These are phyloP conservation scores for Deuterostichococcus epilithicus DNA, from an alignment of 139 green algal genomes.

Conservation along the genomic window DNA sequence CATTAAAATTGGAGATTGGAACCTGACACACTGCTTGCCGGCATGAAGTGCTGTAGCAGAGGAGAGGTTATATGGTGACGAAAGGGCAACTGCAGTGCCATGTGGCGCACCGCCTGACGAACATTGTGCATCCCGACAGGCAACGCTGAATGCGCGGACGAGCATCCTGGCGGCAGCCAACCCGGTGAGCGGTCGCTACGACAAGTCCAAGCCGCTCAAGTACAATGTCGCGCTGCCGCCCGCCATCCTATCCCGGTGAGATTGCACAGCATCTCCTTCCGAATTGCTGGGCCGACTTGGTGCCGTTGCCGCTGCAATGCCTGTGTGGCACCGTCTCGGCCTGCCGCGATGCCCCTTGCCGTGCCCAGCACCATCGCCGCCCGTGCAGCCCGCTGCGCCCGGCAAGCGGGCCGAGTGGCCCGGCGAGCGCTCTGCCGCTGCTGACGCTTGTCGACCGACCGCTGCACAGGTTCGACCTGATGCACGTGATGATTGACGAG, in stretches of 20 bases:
- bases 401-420: background rate
- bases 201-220: slow-evolving; percentile 84
- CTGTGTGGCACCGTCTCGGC: background rate
- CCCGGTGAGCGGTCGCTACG: slow-evolving; percentile 87
- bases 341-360: background rate
- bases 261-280: background rate
- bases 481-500: slow-evolving; percentile 95
- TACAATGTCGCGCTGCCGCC: slow-evolving; percentile 86
- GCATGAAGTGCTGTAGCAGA: too few relatives aligned
- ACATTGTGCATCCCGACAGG: slow-evolving; percentile 32
- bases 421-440: background rate
- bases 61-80: too few relatives aligned
- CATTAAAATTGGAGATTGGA: too few relatives aligned
- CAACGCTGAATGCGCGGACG: slow-evolving; percentile 92
- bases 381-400: background rate
- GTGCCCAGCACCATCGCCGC: background rate
- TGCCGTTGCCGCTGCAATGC: background rate
- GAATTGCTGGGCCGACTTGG: background rate
- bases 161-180: slow-evolving; percentile 96
- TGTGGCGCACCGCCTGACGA: too few relatives aligned
- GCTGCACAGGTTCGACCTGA: slow-evolving; percentile 81
- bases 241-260: slow-evolving; percentile 82
- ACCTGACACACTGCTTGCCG: too few relatives aligned
- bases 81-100: too few relatives aligned
- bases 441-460: background rate